Evolutionary conservation across 495 filamentous ascomycete genomes (phyloP).

Genomic region (Acidiella bohemica): DNA sequence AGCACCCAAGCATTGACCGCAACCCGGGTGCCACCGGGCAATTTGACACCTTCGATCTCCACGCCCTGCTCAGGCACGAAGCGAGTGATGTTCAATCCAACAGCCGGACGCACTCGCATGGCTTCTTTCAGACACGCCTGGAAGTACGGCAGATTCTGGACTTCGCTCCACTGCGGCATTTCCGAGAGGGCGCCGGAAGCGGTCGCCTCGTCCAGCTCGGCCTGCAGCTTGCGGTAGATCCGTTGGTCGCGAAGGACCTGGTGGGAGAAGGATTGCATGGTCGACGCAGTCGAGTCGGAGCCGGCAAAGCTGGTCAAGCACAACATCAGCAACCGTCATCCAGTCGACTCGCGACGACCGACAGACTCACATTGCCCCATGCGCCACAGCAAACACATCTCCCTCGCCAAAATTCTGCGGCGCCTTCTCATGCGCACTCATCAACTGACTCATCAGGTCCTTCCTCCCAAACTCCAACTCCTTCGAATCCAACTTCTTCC

Average conservation of each 20-base stretch:
- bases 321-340: neutral
- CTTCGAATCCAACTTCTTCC: conserved; percentile 32
- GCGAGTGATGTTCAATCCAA: conserved; percentile 19
- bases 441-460: conserved; percentile 37
- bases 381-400: conserved; percentile 42
- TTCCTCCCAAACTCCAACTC: conserved; percentile 27
- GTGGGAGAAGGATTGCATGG: conserved; percentile 20
- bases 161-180: conserved; percentile 16
- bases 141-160: conserved; percentile 17
- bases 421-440: conserved; percentile 35
- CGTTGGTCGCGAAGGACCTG: conserved; percentile 13
- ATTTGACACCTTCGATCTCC: conserved; percentile 13
- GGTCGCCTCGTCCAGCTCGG: conserved; percentile 16
- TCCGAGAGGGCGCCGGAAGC: conserved; percentile 15
- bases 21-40: conserved; percentile 18
- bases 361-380: conserved; percentile 37
- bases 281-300: conserved; percentile 20
- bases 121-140: conserved; percentile 22
- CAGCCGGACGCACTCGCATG: conserved; percentile 20
- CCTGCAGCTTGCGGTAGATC: conserved; percentile 13
- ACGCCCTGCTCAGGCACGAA: conserved; percentile 16
- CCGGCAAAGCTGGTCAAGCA: conserved; percentile 17
- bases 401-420: conserved; percentile 35
- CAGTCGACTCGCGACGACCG: neutral
- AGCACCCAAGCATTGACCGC: conserved; percentile 22